Evolutionary conservation across 2,329 filamentous ascomycete species (phyloP), one percentile per base, ranked within the genome.

Genomic region (Simplicillium sp.): DNA sequence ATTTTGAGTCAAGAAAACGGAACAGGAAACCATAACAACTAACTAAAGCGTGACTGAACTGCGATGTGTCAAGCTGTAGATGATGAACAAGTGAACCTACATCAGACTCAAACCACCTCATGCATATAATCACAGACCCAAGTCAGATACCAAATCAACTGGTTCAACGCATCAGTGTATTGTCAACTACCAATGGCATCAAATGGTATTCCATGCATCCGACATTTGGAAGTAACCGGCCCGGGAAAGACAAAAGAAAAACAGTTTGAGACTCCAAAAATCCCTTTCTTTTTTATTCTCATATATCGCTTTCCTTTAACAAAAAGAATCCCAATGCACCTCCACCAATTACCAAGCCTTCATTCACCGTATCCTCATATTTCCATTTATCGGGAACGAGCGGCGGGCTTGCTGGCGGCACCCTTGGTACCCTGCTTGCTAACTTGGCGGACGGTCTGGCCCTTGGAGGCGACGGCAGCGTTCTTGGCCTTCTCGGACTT

Each of bases 401-500:
- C 81, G 65, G 83, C 77, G 58, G 87, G 82, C 84, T 96, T 96
- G 42, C 38, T 44, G 64, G 74, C 70, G 58, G 77, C 80, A 56
- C 88, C 80, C 61, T 92, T 92, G 82, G 94, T 95, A 54, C 87
- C 83, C 62, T 87, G 88, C 86, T 98, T 98, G 82, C 87, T 89
- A 67, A 83, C 75, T 66, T 94, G 86, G 68, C 85, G 82, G 60
- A 71, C 67, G 54, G 77, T 75, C 74, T 88, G 79, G 63, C 87
- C 89, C 73, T 86, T 84, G 65, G 82, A 77, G 48, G 55, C 59
- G 20, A 9, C 9, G 55, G 84, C 78, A 53, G 89, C 89, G 61
- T 58, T 75, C 86, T 97, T 97, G 60, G 92, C 92, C 87, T 98
- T 98, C 74, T 97, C 89, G 46, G 87, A 85, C 86, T 97, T 98